Percentiles rank a stretch among this genome's conserved stretches.
These are phyloP conservation scores for Acanthamoeba triangularis DNA, from an alignment of 208 protist species.

Conservation along the genomic window DNA sequence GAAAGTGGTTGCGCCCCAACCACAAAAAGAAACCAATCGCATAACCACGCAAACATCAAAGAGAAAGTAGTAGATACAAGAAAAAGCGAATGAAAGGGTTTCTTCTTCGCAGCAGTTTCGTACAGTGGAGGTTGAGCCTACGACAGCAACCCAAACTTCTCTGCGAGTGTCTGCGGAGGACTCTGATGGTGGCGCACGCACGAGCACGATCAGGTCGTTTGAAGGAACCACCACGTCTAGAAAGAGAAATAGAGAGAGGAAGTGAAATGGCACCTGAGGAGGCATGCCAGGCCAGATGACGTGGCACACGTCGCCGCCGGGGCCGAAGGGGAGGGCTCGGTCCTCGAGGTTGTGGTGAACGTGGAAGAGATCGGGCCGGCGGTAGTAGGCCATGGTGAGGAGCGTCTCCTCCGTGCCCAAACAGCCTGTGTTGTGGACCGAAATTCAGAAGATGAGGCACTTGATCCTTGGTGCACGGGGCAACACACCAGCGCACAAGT, in stretches of 20 bases:
- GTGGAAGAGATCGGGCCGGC: conserved; percentile 52
- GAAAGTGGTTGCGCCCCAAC: too few species aligned
- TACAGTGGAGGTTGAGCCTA: background rate
- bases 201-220: too few species aligned
- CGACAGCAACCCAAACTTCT: background rate
- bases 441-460: background rate
- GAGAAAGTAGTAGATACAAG: too few species aligned
- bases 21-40: too few species aligned
- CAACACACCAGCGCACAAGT: background rate
- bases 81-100: too few species aligned
- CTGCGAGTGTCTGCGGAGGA: background rate
- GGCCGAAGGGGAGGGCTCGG: background rate
- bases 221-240: too few species aligned
- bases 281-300: background rate
- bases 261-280: background rate
- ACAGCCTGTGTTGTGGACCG: conserved; percentile 14
- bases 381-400: conserved; percentile 38
- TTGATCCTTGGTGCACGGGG: too few species aligned
- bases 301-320: conserved; percentile 40
- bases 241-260: too few species aligned
- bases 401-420: conserved; percentile 67
- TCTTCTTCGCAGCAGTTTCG: too few species aligned
- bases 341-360: conserved; percentile 50
- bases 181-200: too few species aligned
- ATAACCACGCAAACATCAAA: too few species aligned